phyloP scores from a whole-genome alignment of 352 stramenopile genomes.

The Phytopythium sindhum region DNA sequence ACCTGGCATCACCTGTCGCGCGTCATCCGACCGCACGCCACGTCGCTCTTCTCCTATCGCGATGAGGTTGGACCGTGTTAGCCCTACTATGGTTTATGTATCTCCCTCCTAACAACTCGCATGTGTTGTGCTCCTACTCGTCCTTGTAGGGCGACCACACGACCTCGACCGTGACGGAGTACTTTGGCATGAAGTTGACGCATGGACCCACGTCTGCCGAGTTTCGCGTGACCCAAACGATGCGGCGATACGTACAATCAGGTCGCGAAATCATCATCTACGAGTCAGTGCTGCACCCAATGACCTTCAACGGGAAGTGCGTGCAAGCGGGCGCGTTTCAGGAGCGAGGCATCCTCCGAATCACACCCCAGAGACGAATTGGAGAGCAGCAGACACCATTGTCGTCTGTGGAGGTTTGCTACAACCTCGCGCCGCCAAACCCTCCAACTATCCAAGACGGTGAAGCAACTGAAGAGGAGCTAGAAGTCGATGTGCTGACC shows the following conservation, averaged over 20 bases:
- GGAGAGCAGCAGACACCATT: not conserved
- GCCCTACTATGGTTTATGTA: not conserved
- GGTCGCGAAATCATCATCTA: constrained; percentile 5
- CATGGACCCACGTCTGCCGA: not conserved
- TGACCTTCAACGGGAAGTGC: not conserved
- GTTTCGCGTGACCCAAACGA: constrained; percentile 9
- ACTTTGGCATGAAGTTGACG: constrained; percentile 11
- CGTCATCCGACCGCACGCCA: constrained; percentile 1
- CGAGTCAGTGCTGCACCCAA: not conserved
- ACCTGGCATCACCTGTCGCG: not conserved
- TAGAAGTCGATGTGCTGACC: not conserved
- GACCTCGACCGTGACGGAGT: constrained; percentile 5
- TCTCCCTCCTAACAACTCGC: not conserved
- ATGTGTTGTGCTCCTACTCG: not conserved
- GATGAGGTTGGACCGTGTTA: not conserved
- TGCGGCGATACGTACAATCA: not conserved
- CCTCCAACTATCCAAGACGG: not conserved
- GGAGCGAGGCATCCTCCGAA: constrained; percentile 1
- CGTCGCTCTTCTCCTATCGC: constrained; percentile 4
- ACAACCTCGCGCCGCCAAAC: not conserved
- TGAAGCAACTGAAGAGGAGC: not conserved
- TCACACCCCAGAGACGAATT: not conserved
- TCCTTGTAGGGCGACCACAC: not conserved
- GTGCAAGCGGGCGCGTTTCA: not conserved
- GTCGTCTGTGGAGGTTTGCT: not conserved